Percentiles rank a stretch among this genome's conserved stretches.
phyloP scores from a whole-genome alignment of 208 protist species.

The Naegleria fowleri region DNA sequence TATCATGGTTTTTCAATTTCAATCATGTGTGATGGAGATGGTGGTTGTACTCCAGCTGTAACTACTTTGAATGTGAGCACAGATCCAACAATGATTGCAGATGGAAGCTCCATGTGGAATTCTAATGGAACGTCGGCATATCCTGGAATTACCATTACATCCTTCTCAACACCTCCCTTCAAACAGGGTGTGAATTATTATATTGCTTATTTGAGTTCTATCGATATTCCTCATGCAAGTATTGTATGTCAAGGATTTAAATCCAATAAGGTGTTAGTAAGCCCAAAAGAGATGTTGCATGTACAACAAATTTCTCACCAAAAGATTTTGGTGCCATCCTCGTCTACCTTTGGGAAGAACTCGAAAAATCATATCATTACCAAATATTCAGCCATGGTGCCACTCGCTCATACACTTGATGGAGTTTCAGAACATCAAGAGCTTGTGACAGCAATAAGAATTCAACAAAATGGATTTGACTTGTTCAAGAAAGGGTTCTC shows the following conservation, averaged over 20 bases:
- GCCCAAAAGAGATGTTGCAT: background rate
- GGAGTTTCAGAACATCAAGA: background rate
- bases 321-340: no score
- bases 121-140: background rate
- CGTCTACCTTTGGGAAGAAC: no score
- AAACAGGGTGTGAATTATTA: background rate
- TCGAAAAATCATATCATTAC: background rate
- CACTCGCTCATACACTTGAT: background rate
- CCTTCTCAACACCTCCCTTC: background rate
- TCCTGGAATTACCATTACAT: background rate
- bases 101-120: background rate
- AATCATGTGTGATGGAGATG: background rate
- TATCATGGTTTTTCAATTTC: background rate
- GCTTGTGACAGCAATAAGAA: background rate
- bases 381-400: background rate
- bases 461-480: background rate
- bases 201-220: background rate
- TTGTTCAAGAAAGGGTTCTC: background rate
- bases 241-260: background rate
- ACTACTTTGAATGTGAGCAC: background rate
- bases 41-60: background rate
- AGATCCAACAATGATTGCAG: background rate
- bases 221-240: background rate
- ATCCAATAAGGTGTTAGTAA: background rate
- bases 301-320: no score